Percentiles rank a stretch among this genome's conserved stretches.
These are phyloP conservation scores for Danielia oregonensis DNA, from an alignment of 805 yeast species.

Conservation along the genomic window DNA sequence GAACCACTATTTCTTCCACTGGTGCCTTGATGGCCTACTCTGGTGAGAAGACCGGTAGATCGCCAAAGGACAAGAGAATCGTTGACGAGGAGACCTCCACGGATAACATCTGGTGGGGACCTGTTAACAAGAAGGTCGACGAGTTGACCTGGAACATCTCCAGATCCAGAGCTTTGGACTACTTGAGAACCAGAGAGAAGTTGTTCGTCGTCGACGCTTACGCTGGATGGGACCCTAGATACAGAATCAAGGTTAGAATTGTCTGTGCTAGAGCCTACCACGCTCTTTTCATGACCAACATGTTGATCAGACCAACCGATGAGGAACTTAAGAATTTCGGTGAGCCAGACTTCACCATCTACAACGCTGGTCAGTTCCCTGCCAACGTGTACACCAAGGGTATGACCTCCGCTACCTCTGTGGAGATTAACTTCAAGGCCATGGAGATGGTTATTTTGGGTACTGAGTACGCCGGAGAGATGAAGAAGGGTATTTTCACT, in stretches of 20 bases:
- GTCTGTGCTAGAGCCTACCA: slow-evolving; percentile 99
- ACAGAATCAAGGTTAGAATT: slow-evolving; percentile 91
- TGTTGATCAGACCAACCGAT: slow-evolving; percentile 91
- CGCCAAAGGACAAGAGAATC: slow-evolving; percentile 97
- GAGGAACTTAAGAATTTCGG: slow-evolving; percentile 89
- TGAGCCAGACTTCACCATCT: slow-evolving; percentile 96
- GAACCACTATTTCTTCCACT: slow-evolving; percentile 85
- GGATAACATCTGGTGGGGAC: slow-evolving; percentile 97
- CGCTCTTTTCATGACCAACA: slow-evolving; percentile 95
- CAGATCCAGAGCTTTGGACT: slow-evolving; percentile 94
- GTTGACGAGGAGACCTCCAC: slow-evolving; percentile 89
- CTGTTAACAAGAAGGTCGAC: slow-evolving; percentile 91
- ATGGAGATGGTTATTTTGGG: slow-evolving; percentile 99
- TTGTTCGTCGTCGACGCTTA: slow-evolving; percentile 93
- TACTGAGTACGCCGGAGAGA: slow-evolving; percentile 99
- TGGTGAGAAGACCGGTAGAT: slow-evolving; percentile 95
- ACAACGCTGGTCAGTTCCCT: slow-evolving; percentile 99
- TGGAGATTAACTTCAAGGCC: slow-evolving; percentile 92
- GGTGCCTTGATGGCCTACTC: slow-evolving; percentile 97
- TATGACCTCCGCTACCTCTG: slow-evolving; percentile 94
- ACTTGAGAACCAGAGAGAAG: slow-evolving; percentile 91
- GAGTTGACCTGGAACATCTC: slow-evolving; percentile 94
- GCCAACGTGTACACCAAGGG: slow-evolving; percentile 95
- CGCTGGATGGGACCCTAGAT: slow-evolving; percentile 99
- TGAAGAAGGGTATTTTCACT: slow-evolving; percentile 98